Conservation (phyloP, 352 stramenopile species). For the Globisporangium heterothallicum region DNA sequence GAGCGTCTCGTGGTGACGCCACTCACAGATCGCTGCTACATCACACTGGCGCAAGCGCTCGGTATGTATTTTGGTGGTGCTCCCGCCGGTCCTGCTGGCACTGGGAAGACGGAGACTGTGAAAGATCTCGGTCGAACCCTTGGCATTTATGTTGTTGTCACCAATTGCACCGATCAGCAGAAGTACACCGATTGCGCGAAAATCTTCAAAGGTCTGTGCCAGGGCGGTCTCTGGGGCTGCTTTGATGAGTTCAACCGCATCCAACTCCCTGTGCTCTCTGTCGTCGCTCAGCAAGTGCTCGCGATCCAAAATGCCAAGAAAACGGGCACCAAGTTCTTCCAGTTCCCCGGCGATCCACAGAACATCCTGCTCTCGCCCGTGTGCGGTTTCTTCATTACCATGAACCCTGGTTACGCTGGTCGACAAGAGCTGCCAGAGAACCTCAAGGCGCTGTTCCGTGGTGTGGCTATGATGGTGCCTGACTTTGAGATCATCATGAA, state of each 20-base stretch:
- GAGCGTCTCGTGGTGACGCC: slow-evolving; percentile 96
- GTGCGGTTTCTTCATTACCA: slow-evolving; percentile 99
- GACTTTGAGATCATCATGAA: slow-evolving; percentile 96
- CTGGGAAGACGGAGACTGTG: slow-evolving; percentile 96
- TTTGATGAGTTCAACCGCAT: slow-evolving; percentile 99
- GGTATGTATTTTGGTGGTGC: slow-evolving; percentile 97
- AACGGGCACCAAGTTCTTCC: slow-evolving; percentile 92
- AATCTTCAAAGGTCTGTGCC: slow-evolving; percentile 97
- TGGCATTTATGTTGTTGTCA: slow-evolving; percentile 96
- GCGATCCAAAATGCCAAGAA: slow-evolving; percentile 98
- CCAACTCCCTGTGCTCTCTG: slow-evolving; percentile 93
- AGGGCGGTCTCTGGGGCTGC: slow-evolving; percentile 95
- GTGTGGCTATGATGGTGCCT: slow-evolving; percentile 90
- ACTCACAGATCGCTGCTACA: slow-evolving; percentile 97
- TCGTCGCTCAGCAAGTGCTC: slow-evolving; percentile 97
- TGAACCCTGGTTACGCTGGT: slow-evolving; percentile 98
- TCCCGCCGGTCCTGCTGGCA: slow-evolving; percentile 92
- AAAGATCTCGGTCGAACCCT: slow-evolving; percentile 95
- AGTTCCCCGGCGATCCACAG: slow-evolving; percentile 97
- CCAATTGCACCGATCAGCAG: slow-evolving; percentile 97
- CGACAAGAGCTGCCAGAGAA: slow-evolving; percentile 98
- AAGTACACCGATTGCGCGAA: slow-evolving; percentile 98
- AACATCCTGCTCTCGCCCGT: slow-evolving; percentile 95
- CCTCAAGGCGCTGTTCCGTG: slow-evolving; percentile 93
- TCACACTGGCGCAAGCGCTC: slow-evolving; percentile 96